Evolutionary conservation across 306 rosid species (phyloP).

Genomic region (Spatholobus suberectus): DNA sequence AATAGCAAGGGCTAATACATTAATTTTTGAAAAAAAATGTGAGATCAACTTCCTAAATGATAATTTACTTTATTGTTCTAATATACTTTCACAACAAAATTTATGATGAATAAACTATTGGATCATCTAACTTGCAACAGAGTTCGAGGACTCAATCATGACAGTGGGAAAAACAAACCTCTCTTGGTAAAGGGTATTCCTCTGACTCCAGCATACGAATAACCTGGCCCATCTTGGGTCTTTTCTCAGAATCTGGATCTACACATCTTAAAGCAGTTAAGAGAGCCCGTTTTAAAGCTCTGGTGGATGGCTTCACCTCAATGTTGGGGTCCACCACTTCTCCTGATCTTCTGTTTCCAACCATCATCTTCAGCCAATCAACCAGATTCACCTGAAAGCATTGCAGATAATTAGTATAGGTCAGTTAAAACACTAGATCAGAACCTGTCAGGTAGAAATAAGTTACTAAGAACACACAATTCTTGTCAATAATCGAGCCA

Average conservation of each 20-base stretch:
- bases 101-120: constrained; percentile 6
- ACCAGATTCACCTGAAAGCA: constrained; percentile 80
- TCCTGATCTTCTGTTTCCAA: constrained; percentile 87
- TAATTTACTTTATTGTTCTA: constrained; percentile 11
- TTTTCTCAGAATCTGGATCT: constrained; percentile 92
- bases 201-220: constrained; percentile 95
- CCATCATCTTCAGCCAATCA: constrained; percentile 96
- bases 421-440: constrained; percentile 23
- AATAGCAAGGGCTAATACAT: background rate
- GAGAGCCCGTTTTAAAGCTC: constrained; percentile 85
- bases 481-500: constrained; percentile 24
- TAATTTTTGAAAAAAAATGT: background rate
- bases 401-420: constrained; percentile 27
- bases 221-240: constrained; percentile 95
- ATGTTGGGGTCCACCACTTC: constrained; percentile 92
- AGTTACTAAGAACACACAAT: background rate
- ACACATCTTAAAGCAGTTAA: constrained; percentile 93
- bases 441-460: constrained; percentile 13
- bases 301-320: constrained; percentile 78
- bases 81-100: background rate
- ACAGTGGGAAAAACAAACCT: constrained; percentile 53
- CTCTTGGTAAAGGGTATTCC: constrained; percentile 86
- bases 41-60: background rate
- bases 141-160: background rate
- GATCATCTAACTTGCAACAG: background rate